A percentile compares a stretch with the other conserved stretches of the same genome.
Conservation (phyloP, 73 alveolate genomes). For the Paramecium bursaria region DNA sequence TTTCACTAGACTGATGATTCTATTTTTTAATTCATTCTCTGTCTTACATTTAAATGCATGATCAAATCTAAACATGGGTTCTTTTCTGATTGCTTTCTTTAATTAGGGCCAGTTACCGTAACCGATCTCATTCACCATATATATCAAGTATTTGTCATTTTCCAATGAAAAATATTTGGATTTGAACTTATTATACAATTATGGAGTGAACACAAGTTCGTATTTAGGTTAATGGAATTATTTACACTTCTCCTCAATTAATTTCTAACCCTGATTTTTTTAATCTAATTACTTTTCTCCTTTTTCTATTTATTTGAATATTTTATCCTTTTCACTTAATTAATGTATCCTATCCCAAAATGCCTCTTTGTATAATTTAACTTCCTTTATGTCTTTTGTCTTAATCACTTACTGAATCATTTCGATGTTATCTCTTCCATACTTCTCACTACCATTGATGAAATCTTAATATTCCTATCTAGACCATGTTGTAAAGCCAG, state of each 20-base stretch:
- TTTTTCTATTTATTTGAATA: conserved; percentile 90
- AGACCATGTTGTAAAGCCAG: conserved; percentile 89
- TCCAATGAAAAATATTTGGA: conserved; percentile 83
- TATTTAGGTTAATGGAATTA: conserved; percentile 61
- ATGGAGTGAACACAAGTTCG: conserved; percentile 64
- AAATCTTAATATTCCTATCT: conserved; percentile 82
- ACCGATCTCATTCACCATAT: conserved; percentile 89
- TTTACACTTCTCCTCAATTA: conserved; percentile 83
- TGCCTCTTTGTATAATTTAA: conserved; percentile 83
- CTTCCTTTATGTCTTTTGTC: conserved; percentile 90
- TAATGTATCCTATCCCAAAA: conserved; percentile 94
- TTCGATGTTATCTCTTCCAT: conserved; percentile 78
- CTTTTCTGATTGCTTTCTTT: conserved; percentile 86
- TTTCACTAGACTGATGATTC: conserved; percentile 94
- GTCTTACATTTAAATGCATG: conserved; percentile 94
- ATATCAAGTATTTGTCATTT: conserved; percentile 84
- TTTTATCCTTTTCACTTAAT: conserved; percentile 91
- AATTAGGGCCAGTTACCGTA: conserved; percentile 97
- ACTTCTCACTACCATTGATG: conserved; percentile 80
- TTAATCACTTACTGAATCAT: conserved; percentile 74
- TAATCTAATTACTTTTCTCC: conserved; percentile 81
- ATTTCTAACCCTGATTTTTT: conserved; percentile 70
- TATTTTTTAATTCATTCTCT: conserved; percentile 92
- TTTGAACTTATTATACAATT: conserved; percentile 75
- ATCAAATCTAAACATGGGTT: conserved; percentile 91